Base-by-base conservation (phyloP, 2,329 filamentous ascomycete species). In the Aspergillus pseudonomiae region DNA sequence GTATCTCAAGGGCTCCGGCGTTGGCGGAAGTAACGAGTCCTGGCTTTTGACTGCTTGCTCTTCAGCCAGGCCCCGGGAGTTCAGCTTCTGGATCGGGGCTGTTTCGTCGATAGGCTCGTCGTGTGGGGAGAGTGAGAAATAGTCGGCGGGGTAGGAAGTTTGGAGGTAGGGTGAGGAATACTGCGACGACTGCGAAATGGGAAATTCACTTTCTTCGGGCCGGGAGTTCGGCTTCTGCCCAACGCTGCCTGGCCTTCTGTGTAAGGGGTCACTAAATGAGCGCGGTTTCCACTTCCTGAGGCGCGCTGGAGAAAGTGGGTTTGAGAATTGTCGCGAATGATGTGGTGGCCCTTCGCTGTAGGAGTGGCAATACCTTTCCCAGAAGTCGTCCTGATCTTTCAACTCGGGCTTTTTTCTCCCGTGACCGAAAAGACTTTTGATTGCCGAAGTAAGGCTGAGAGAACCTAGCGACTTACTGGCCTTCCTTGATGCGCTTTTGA, bases 371-470 rank as follows among this genome's bases (percentile, higher is more conserved):
- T 12, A 54, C 6, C 58, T 16, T 30, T 54, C 36, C 48, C 57
- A 28, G 14, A 30, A 30, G 34, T 43, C 50, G 30, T 16, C 48
- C 3, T 14, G 28, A 10, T n/a, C 46, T 14, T 24, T 41, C 19
- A 34, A 36, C 10, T 53, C 39, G 10, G 61, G 50, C 12, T 55
- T 62, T 19, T 46, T 59, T 26, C 28, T 45, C n/a, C 48, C 56
- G 48, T 62, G 61, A 30, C 26, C 16, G 28, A 62, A 62, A 21
- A 62, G 16, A 24, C 14, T 59, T 32, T 41, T 62, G 55, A 62
- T 59, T 2, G 56, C 59, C 6, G 52, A 61, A 10, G 45, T 57
- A 19, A 58, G 9, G 30, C 52, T 39, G 28, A 43, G 28, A 36
- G 60, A 53, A 21, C 54, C 60, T 6, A 56, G 55, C 34, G 55